Conservation (phyloP, 1,139 yeast species). For the Dujonia santamariae region DNA sequence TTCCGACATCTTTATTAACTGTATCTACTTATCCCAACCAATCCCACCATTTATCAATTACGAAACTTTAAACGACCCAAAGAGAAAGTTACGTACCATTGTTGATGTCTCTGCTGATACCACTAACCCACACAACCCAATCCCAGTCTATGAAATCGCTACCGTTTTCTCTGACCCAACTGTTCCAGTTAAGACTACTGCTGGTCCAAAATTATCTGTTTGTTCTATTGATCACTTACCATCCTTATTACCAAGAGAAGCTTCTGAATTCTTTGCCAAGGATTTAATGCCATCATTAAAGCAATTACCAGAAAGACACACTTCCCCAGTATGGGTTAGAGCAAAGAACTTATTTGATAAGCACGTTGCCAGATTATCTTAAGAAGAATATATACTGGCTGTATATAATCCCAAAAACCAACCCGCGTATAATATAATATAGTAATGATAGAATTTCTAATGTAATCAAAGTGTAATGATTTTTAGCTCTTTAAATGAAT, state of each 20-base stretch:
- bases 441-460: too few species aligned
- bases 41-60: constrained; percentile 85
- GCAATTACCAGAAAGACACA: constrained; percentile 74
- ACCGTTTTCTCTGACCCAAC: constrained; percentile 92
- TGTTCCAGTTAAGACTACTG: constrained; percentile 70
- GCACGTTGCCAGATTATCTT: constrained; percentile 64
- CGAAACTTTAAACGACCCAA: constrained; percentile 58
- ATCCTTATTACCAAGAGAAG: constrained; percentile 91
- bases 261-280: constrained; percentile 83
- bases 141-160: constrained; percentile 87
- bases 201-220: constrained; percentile 85
- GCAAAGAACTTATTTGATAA: constrained; percentile 81
- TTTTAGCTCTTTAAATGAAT: too few species aligned
- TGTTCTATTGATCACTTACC: constrained; percentile 98
- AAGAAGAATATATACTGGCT: too few species aligned
- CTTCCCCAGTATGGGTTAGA: constrained; percentile 87
- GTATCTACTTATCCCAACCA: constrained; percentile 90
- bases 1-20: constrained; percentile 88
- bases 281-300: constrained; percentile 87
- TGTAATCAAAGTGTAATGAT: too few species aligned
- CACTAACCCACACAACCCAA: constrained; percentile 96
- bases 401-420: too few species aligned
- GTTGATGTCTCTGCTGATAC: constrained; percentile 99
- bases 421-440: too few species aligned
- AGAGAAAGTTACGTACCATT: constrained; percentile 82